Evolutionary conservation across 768 basidiomycete species (phyloP).

Genomic region (Psilocybe subaeruginosa): DNA sequence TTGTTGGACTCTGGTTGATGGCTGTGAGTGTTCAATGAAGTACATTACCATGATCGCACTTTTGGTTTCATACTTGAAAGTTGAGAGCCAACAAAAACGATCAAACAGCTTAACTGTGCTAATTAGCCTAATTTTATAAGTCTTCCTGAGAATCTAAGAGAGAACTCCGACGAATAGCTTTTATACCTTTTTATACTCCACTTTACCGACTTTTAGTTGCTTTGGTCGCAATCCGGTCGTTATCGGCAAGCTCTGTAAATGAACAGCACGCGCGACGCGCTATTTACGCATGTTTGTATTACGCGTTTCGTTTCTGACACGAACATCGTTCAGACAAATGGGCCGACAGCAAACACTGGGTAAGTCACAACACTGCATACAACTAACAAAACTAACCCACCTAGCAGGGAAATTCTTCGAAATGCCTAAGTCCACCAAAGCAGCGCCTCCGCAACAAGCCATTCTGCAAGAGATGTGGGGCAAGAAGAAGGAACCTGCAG

Average conservation of each 20-base stretch:
- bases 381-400: not conserved
- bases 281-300: constrained; percentile 48
- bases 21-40: too few species aligned
- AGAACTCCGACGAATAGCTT: too few species aligned
- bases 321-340: constrained; percentile 44
- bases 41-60: too few species aligned
- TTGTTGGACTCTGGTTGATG: too few species aligned
- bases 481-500: constrained; percentile 39
- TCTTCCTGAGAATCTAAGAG: too few species aligned
- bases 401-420: constrained; percentile 71
- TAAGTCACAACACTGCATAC: constrained; percentile 25
- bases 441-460: constrained; percentile 76
- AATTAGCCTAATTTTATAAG: too few species aligned
- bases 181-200: too few species aligned
- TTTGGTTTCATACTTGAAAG: too few species aligned
- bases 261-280: constrained; percentile 37
- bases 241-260: not conserved
- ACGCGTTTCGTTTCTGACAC: constrained; percentile 36
- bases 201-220: too few species aligned
- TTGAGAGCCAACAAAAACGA: too few species aligned
- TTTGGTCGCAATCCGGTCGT: not conserved
- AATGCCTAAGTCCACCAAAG: constrained; percentile 71
- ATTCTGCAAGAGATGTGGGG: constrained; percentile 79
- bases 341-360: constrained; percentile 77
- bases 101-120: too few species aligned